Base-by-base conservation (phyloP, 345 rosid genomes). In the Citrus unshiu region DNA sequence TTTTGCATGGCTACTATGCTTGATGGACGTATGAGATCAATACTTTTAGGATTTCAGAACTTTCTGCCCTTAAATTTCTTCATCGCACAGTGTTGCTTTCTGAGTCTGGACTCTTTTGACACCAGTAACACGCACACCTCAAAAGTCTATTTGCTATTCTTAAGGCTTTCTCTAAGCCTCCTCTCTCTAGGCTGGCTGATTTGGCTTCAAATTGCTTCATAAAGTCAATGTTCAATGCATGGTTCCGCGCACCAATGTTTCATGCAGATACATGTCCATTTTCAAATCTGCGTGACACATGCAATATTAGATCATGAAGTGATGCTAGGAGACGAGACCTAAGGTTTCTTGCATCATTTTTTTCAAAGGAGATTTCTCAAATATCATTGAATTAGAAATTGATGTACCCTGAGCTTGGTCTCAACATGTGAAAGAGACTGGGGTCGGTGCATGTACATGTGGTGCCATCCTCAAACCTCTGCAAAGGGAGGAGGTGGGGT, bases 251-350 rank as follows among this genome's bases (percentile, higher is more conserved):
- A 13, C 27, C 22, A 6, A 24, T 43, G 35, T 46, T 70, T 13
- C n/a, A 16, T 70, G 73, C 9, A 27, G 37, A 13, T 78, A 19
- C 71, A 34, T 74, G 54, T 34, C 24, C 7, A 43, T 19, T 68
- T 67, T 71, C 35, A 74, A 72, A 66, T 57, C 56, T 54, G 37
- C 43, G 34, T 56, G 57, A 63, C 32, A 46, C 56, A 72, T 77
- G 51, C 51, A 37, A 22, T 72, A 18, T 70, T 22, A 24, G 49
- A 39, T 64, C 25, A 72, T 27, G 75, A 68, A 37, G 54, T 34
- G 59, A 7, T 51, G 16, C 49, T 61, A 46, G 18, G 51, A 46
- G 51, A 60, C 10, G 16, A 61, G 51, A n/a, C 8, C 6, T 46
- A 70, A 61, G 2, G 18, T 32, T 59, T 19, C 25, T 5, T 24